These are phyloP conservation scores for Pleodorina starrii DNA, from an alignment of 139 green algal species.

Conservation along the genomic window DNA sequence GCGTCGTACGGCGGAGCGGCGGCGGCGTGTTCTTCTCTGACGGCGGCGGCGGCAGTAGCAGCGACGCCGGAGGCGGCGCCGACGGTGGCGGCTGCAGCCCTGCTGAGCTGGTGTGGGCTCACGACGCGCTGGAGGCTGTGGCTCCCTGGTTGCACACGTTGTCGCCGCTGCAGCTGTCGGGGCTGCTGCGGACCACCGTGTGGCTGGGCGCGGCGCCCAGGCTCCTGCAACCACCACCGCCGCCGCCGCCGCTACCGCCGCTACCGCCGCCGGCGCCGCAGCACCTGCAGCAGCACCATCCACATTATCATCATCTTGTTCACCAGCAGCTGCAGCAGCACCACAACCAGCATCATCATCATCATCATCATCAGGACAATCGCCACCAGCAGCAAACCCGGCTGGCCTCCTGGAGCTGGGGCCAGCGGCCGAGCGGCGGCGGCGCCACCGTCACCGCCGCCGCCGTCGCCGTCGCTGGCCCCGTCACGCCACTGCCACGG, in stretches of 20 bases:
- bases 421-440: not conserved
- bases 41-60: not conserved
- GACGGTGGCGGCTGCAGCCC: not conserved
- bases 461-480: too few relatives aligned
- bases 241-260: not conserved
- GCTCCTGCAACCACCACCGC: not conserved
- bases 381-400: too few relatives aligned
- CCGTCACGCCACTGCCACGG: too few relatives aligned
- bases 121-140: not conserved
- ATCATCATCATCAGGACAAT: too few relatives aligned
- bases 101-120: not conserved
- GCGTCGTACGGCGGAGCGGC: not conserved
- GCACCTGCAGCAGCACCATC: too few relatives aligned
- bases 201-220: not conserved
- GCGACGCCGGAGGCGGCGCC: not conserved
- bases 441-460: not conserved
- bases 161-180: conserved; percentile 39
- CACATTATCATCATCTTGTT: too few relatives aligned
- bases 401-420: too few relatives aligned
- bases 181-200: not conserved
- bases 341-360: too few relatives aligned
- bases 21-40: not conserved
- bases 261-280: not conserved
- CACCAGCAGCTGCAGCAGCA: too few relatives aligned
- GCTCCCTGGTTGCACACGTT: not conserved